Base-by-base conservation (phyloP, 2,329 filamentous ascomycete species). In the Pseudogymnoascus sp. region DNA sequence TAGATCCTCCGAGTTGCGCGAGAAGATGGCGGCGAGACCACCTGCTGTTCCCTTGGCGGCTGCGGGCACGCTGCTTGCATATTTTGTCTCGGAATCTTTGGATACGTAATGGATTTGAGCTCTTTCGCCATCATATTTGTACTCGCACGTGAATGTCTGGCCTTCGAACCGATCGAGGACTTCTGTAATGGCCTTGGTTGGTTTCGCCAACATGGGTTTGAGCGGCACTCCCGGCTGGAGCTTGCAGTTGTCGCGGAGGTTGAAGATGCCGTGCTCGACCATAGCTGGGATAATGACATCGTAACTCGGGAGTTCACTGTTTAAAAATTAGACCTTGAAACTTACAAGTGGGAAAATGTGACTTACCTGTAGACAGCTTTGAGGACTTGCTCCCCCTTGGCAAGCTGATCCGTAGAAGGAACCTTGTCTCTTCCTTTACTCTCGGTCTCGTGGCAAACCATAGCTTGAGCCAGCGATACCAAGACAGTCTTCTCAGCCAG, bases 41-140 rank as follows among this genome's bases (percentile, higher is more conserved):
- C 66, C 66, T 5, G 52, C 45, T 16, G 63, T 49, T 4, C 65
- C 80, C 69, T 91, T 89, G 41, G 86, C 81, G 6, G 84, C 84
- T 5, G 83, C 77, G 10, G 80, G 77, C 0, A 82, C 77, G 37
- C 84, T 80, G 55, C 88, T 83, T 63, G 83, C 82, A 68, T 91
- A 88, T 62, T 91, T 81, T 64, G 89, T 78, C 1, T 85, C 79
- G 8, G 90, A 83, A 65, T 93, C 89, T 65, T 91, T 90, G 4
- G 92, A 88, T 33, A 97, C 91, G 68, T 96, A 99, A 73, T 99
- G 94, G 60, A 99, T 97, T 73, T 99, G 94, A n/a, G 94, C 94
- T 72, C 94, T 83, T 75, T 99, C 94, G 59, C 94, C 94, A 70
- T 99, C 94, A 72, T 99, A 99, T 75, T 99, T 99, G 81, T 96